These are phyloP conservation scores for Thelephora aurantiotincta DNA, from an alignment of 768 basidiomycete genomes.

Conservation along the genomic window DNA sequence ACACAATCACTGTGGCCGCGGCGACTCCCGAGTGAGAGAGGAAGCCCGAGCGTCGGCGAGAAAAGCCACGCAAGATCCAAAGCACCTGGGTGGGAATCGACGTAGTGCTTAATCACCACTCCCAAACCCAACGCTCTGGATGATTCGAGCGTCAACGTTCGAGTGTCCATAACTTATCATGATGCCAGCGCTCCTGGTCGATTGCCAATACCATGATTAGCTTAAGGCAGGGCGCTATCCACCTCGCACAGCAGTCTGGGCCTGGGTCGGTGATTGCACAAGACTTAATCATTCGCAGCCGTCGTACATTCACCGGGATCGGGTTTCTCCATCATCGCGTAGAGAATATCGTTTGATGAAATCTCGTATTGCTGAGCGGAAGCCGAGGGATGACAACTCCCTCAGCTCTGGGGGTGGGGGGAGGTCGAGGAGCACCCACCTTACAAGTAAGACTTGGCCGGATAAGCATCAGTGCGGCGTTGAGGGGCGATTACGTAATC, in stretches of 20 bases:
- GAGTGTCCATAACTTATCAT: neutral
- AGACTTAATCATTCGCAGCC: conserved; percentile 1
- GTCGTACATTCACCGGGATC: neutral
- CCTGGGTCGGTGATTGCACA: conserved; percentile 16
- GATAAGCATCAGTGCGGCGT: conserved; percentile 52
- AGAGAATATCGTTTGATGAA: conserved; percentile 7
- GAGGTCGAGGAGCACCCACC: no score
- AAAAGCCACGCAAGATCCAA: no score
- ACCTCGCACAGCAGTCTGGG: conserved; percentile 43
- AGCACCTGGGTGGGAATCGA: no score
- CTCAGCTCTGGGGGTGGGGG: conserved; percentile 66
- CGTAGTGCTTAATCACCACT: no score
- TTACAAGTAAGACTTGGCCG: conserved; percentile 54
- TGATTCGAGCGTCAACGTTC: no score
- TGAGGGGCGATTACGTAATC: no score
- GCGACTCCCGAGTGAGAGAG: no score
- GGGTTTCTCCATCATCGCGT: neutral
- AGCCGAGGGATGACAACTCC: conserved; percentile 54
- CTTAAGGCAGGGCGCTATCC: conserved; percentile 35
- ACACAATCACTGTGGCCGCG: no score
- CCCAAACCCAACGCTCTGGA: no score
- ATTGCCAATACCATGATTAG: no score
- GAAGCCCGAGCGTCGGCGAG: no score
- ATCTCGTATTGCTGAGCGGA: conserved; percentile 20
- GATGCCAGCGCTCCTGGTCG: no score